Percentiles rank a stretch among this genome's conserved stretches.
Conservation (phyloP, 371 early-diverging fungal species). For the Capillidium heterosporum region DNA sequence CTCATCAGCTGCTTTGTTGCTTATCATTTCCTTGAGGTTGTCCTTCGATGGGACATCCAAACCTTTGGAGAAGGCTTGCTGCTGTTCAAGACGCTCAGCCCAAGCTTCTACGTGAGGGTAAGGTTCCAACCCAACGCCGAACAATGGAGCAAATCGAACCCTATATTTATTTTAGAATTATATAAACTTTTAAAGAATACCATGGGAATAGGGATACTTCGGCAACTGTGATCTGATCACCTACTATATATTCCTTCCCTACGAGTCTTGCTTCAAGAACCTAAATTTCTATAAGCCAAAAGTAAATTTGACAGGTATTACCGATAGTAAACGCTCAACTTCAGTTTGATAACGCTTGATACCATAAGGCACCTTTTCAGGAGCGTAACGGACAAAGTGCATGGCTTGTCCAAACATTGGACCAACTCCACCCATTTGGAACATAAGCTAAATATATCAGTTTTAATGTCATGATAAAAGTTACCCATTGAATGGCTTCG, state of each 20-base stretch:
- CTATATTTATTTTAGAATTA: not conserved
- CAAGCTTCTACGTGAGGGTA: not conserved
- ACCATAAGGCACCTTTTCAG: not conserved
- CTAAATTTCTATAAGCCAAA: not conserved
- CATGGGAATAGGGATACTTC: conserved; percentile 8
- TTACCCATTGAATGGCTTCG: conserved; percentile 17
- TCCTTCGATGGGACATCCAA: not conserved
- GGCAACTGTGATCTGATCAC: conserved; percentile 8
- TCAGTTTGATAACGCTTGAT: conserved; percentile 1
- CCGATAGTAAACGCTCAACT: conserved; percentile 2
- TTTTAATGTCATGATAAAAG: not conserved
- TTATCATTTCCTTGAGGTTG: not conserved
- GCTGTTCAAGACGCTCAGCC: not conserved
- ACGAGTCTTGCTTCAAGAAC: not conserved
- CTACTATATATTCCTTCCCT: conserved; percentile 5
- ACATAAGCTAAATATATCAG: conserved; percentile 14
- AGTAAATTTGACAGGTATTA: conserved; percentile 4
- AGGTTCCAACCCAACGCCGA: not conserved
- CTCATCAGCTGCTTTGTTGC: not conserved
- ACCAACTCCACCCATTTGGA: conserved; percentile 19
- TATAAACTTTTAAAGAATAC: not conserved
- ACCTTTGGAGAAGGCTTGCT: not conserved
- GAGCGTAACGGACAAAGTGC: not conserved
- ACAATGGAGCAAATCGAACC: not conserved
- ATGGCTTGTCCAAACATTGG: conserved; percentile 7